phyloP scores from a whole-genome alignment of 208 protist genomes.

The Wallacemonas collosoma region DNA sequence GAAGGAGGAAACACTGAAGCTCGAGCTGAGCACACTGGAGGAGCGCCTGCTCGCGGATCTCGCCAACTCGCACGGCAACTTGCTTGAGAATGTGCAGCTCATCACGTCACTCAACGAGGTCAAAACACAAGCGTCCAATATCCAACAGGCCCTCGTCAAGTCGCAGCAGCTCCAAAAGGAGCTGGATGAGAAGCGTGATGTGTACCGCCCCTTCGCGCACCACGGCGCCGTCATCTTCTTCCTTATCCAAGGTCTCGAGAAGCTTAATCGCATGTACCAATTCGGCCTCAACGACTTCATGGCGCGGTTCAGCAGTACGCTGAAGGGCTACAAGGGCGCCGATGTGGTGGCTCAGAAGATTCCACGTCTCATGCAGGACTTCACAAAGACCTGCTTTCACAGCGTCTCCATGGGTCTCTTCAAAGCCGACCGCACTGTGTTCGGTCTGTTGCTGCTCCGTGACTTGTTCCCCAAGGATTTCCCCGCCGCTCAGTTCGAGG shows the following conservation, averaged over 20 bases:
- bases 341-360: conserved; percentile 52
- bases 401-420: conserved; percentile 79
- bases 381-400: conserved; percentile 74
- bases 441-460: conserved; percentile 94
- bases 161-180: conserved; percentile 87
- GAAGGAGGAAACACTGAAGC: conserved; percentile 95
- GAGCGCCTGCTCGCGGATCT: conserved; percentile 92
- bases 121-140: conserved; percentile 89
- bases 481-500: conserved; percentile 78
- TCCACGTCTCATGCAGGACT: conserved; percentile 43
- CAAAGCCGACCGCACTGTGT: conserved; percentile 92
- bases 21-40: conserved; percentile 94
- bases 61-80: conserved; percentile 89
- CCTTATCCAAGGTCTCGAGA: conserved; percentile 87
- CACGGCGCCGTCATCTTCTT: conserved; percentile 93
- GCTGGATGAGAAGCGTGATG: conserved; percentile 94
- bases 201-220: conserved; percentile 92
- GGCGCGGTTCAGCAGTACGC: conserved; percentile 65
- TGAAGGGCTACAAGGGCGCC: conserved; percentile 49
- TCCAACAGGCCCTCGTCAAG: conserved; percentile 85
- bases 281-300: conserved; percentile 95
- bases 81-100: conserved; percentile 96
- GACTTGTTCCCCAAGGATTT: conserved; percentile 84
- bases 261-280: conserved; percentile 97
- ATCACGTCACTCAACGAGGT: conserved; percentile 94